A percentile compares a stretch with the other conserved stretches of the same genome.
Conservation (phyloP, 108 stramenopile species). For the Aurantiochytrium sp. region DNA sequence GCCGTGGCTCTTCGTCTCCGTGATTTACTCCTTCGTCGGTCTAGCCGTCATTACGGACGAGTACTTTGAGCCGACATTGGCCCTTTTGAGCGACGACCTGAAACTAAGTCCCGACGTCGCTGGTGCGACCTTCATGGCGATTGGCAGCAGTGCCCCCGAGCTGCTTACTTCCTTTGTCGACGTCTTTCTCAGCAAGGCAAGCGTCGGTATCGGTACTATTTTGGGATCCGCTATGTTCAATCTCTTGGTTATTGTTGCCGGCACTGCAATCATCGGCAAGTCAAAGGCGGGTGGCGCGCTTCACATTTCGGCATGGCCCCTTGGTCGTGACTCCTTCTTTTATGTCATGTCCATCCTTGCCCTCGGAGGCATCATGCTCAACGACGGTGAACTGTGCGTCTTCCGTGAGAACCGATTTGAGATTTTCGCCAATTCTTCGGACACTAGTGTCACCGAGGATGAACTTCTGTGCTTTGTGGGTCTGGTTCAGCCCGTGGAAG, state of each 20-base stretch:
- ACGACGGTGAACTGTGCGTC: background rate
- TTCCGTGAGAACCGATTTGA: background rate
- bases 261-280: constrained; percentile 38
- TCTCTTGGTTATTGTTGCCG: constrained; percentile 70
- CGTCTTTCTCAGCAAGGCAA: constrained; percentile 68
- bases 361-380: constrained; percentile 16
- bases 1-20: constrained; percentile 2
- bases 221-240: constrained; percentile 66
- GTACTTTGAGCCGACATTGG: constrained; percentile 39
- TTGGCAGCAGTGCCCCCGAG: constrained; percentile 35
- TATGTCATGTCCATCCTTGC: constrained; percentile 22
- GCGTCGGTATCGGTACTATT: constrained; percentile 69
- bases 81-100: constrained; percentile 4
- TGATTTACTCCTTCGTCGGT: constrained; percentile 33
- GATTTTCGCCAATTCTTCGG: background rate
- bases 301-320: constrained; percentile 30
- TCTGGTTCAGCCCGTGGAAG: background rate
- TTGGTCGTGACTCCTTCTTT: constrained; percentile 37
- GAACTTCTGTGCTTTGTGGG: background rate
- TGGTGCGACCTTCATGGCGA: constrained; percentile 41
- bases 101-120: constrained; percentile 3
- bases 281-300: background rate
- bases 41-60: constrained; percentile 31
- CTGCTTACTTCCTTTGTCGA: constrained; percentile 47
- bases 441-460: background rate